These are phyloP conservation scores for Leishmania aethiopica DNA, from an alignment of 208 protist species.

Conservation along the genomic window DNA sequence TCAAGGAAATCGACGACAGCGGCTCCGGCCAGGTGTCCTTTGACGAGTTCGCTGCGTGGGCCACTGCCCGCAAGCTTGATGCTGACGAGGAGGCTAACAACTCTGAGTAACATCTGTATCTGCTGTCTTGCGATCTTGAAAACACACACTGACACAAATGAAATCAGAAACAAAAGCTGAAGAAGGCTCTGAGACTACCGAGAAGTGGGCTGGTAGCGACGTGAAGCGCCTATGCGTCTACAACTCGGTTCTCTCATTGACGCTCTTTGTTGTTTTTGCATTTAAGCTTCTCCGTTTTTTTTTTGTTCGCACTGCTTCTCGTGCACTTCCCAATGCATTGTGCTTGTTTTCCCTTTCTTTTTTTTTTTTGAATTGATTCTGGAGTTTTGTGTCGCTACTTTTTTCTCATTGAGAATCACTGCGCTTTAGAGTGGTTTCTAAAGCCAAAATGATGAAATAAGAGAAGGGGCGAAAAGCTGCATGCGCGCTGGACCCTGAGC, in stretches of 20 bases:
- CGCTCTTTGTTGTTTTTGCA: background rate
- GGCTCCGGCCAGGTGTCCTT: constrained; percentile 74
- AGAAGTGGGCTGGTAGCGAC: background rate
- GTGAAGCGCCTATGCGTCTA: background rate
- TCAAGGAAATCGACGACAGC: constrained; percentile 78
- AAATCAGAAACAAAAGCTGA: background rate
- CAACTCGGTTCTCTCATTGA: background rate
- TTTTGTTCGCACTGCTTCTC: background rate
- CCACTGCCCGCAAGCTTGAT: constrained; percentile 49
- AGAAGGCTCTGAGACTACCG: background rate
- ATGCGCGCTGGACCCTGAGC: background rate
- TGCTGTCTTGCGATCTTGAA: background rate
- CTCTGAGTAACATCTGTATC: background rate
- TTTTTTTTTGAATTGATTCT: background rate
- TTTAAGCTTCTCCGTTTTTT: background rate
- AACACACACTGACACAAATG: background rate
- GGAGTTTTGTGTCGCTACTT: background rate
- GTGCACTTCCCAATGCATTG: background rate
- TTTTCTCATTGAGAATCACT: background rate
- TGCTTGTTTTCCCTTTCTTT: background rate
- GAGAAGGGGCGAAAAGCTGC: background rate
- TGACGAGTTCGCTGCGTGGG: constrained; percentile 81
- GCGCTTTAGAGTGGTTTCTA: background rate
- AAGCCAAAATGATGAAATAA: background rate
- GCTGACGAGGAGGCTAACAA: constrained; percentile 10